Base-by-base conservation (phyloP, 2,329 filamentous ascomycete species). In the Parastagonospora avenae region DNA sequence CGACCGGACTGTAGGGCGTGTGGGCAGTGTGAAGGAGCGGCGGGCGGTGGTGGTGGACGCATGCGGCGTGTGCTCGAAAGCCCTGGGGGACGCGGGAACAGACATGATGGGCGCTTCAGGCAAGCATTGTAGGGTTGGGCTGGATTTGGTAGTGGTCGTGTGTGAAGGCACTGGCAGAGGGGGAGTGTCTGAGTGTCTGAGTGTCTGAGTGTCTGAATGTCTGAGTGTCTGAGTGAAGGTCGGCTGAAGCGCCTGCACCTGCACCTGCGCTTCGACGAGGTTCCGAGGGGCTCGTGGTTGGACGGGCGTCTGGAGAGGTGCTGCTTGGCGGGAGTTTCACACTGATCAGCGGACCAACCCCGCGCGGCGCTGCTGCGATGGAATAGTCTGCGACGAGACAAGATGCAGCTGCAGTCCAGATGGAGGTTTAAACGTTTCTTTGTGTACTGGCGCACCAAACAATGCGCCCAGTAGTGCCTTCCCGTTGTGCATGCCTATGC, bases 1-100 rank as follows among this genome's bases (percentile, higher is more conserved):
- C 11, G 68, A 67, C 32, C 68, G 60, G 42, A 67, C 65, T 11
- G 70, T 53, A 42, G 75, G 58, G 50, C 74, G 75, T 24, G 76
- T 63, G 31, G 79, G 79, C 16, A 79, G 66, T n/a, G 79, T 81
- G 61, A 80, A 79, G 40, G 79, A 79, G 57, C 79, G 77, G 44
- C 76, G 72, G 39, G 67, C 59, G 56, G 50, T 57, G 48, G 50
- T 57, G 48, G 59, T 52, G 42, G 59, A 42, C 11, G 62, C 50
- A 30, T 59, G 55, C 38, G 59, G 61, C 52, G 67, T 60, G 57
- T 62, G 54, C 46, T 66, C 66, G 48, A 62, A 59, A 39, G 61
- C 64, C 42, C 58, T 58, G 32, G 66, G 63, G 37, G 64, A 52
- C 46, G 66, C 51, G 55, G 68, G 63, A 42, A 64, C 64, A 35